Percentiles rank a stretch among this genome's conserved stretches.
Conservation (phyloP, 116 monocot genomes). For the Thalassia testudinum region DNA sequence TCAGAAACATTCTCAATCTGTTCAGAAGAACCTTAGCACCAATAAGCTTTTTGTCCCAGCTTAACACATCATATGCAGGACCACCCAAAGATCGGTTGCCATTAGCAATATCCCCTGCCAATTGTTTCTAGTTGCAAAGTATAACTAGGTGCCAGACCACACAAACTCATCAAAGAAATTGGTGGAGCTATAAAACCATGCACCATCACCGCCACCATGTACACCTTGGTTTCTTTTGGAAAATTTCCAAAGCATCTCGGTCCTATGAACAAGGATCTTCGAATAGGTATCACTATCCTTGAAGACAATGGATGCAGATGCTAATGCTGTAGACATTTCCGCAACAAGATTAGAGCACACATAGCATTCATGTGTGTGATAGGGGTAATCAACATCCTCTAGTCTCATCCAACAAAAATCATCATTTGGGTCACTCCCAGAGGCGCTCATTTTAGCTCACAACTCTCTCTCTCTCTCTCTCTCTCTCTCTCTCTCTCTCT, state of each 20-base stretch:
- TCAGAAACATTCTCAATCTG: constrained; percentile 34
- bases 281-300: constrained; percentile 74
- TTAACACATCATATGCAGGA: constrained; percentile 70
- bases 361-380: constrained; percentile 55
- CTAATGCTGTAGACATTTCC: constrained; percentile 82
- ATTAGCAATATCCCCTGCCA: constrained; percentile 48
- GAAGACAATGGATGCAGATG: constrained; percentile 83
- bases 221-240: constrained; percentile 50
- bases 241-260: constrained; percentile 50
- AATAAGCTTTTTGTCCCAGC: constrained; percentile 90
- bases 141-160: constrained; percentile 86
- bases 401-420: constrained; percentile 94
- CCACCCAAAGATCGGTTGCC: constrained; percentile 84
- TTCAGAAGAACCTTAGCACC: constrained; percentile 50
- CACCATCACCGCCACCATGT: constrained; percentile 50
- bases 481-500: too few species aligned
- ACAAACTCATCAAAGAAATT: constrained; percentile 87
- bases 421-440: too few species aligned
- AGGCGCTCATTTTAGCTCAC: too few species aligned
- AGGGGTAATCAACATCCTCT: constrained; percentile 75
- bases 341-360: constrained; percentile 82
- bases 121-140: constrained; percentile 66
- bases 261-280: constrained; percentile 73
- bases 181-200: constrained; percentile 64
- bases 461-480: too few species aligned